Conservation (phyloP, 352 stramenopile genomes). For the Phytophthora sansomeana region DNA sequence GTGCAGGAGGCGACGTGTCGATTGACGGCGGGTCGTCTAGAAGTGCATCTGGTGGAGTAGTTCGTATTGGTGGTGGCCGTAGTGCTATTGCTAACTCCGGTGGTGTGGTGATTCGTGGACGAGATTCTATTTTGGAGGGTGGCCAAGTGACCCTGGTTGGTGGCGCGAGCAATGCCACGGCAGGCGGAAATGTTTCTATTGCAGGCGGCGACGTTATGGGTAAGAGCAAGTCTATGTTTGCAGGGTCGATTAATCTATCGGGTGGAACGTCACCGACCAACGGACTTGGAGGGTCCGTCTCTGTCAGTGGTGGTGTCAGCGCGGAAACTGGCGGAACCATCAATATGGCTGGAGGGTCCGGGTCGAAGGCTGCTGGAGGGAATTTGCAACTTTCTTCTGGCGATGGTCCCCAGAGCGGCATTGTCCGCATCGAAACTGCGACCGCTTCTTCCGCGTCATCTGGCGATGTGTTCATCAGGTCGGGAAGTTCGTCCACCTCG, state of each 20-base stretch:
- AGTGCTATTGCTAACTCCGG: constrained; percentile 9
- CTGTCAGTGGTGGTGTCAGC: constrained; percentile 5
- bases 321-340: constrained; percentile 17
- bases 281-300: constrained; percentile 8
- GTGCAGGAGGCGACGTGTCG: constrained; percentile 7
- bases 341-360: constrained; percentile 8
- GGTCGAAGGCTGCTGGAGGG: constrained; percentile 11
- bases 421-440: constrained; percentile 22
- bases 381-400: constrained; percentile 18
- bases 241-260: constrained; percentile 13
- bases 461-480: constrained; percentile 16
- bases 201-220: constrained; percentile 9
- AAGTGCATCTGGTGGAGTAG: background rate
- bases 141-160: constrained; percentile 13
- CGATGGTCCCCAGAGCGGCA: constrained; percentile 10
- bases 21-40: constrained; percentile 26
- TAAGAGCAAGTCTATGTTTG: constrained; percentile 7
- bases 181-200: constrained; percentile 19
- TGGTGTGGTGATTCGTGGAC: constrained; percentile 15
- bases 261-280: constrained; percentile 3
- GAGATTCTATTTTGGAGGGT: constrained; percentile 12
- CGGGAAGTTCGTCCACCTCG: constrained; percentile 15
- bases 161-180: constrained; percentile 10
- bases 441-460: constrained; percentile 7
- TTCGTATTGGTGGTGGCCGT: constrained; percentile 8